A percentile compares a stretch with the other conserved stretches of the same genome.
These are phyloP conservation scores for Alternaria sp. DNA, from an alignment of 2,329 filamentous ascomycete genomes.

Conservation along the genomic window DNA sequence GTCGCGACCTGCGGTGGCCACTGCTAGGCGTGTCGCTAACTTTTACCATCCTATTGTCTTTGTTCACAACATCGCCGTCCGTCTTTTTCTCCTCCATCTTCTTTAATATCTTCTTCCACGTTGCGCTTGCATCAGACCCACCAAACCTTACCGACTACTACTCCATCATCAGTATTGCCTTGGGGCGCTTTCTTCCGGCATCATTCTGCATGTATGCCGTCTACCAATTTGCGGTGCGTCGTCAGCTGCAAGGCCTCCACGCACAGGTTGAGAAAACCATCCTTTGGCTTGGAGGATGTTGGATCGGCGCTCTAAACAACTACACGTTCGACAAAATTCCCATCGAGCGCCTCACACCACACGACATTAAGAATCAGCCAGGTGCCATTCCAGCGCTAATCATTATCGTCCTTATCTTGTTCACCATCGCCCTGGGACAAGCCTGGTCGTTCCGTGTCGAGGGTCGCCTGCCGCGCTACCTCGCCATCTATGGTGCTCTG, in stretches of 20 bases:
- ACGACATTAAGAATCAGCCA: constrained; percentile 88
- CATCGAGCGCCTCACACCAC: constrained; percentile 87
- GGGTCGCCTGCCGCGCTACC: constrained; percentile 78
- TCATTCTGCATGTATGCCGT: constrained; percentile 88
- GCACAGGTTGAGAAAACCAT: constrained; percentile 91
- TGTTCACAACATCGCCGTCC: constrained; percentile 81
- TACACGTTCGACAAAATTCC: constrained; percentile 96
- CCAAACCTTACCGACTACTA: constrained; percentile 74
- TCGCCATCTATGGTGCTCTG: constrained; percentile 80
- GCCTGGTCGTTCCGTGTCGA: constrained; percentile 88
- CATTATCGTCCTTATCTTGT: constrained; percentile 76
- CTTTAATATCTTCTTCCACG: constrained; percentile 84
- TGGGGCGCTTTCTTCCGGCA: constrained; percentile 86
- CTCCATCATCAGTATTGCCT: constrained; percentile 76
- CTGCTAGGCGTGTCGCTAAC: constrained; percentile 81
- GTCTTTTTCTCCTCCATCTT: constrained; percentile 89
- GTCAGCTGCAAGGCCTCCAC: constrained; percentile 74
- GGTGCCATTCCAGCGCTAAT: constrained; percentile 85
- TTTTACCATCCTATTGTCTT: constrained; percentile 78
- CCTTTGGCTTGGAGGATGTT: constrained; percentile 88
- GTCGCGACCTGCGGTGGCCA: constrained; percentile 83
- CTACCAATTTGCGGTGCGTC: constrained; percentile 81
- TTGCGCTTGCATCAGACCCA: constrained; percentile 88
- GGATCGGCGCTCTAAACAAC: constrained; percentile 91
- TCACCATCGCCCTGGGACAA: constrained; percentile 75